Evolutionary conservation across 495 filamentous ascomycete genomes (phyloP).

Genomic region (Cercophora sp.): DNA sequence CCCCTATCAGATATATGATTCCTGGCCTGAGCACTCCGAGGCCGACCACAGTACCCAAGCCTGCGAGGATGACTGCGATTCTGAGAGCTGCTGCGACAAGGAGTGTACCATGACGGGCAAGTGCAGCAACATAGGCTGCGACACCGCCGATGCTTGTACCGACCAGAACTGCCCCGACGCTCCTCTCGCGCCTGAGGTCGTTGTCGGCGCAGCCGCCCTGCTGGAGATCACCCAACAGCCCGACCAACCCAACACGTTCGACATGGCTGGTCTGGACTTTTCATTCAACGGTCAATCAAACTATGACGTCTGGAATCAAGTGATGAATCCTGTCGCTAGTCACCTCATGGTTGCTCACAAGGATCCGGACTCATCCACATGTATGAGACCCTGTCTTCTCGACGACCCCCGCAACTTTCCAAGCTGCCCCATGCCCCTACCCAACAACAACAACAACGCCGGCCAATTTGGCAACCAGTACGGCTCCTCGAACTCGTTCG

Average conservation of each 20-base stretch:
- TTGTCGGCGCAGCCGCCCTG: constrained; percentile 31
- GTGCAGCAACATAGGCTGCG: constrained; percentile 29
- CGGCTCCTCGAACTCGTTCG: constrained; percentile 5
- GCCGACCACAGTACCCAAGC: constrained; percentile 13
- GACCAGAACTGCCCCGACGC: constrained; percentile 31
- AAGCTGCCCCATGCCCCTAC: constrained; percentile 27
- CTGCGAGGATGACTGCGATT: constrained; percentile 29
- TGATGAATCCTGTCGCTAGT: constrained; percentile 25
- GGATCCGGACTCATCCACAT: constrained; percentile 18
- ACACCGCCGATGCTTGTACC: constrained; percentile 30
- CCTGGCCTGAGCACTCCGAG: constrained; percentile 2
- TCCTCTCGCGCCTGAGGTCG: constrained; percentile 20
- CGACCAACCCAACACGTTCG: no score
- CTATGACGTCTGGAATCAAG: constrained; percentile 8
- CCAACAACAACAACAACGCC: constrained; percentile 1
- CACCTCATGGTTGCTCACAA: constrained; percentile 26
- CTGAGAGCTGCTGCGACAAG: constrained; percentile 30
- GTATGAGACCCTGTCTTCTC: constrained; percentile 25
- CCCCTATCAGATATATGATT: no score
- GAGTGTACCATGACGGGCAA: constrained; percentile 38
- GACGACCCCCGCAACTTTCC: constrained; percentile 26
- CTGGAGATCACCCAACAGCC: constrained; percentile 35
- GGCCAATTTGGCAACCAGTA: constrained; percentile 19
- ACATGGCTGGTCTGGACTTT: no score
- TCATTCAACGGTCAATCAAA: no score